These are phyloP conservation scores for Canna indica DNA, from an alignment of 176 grass and related monocot species.

Conservation along the genomic window DNA sequence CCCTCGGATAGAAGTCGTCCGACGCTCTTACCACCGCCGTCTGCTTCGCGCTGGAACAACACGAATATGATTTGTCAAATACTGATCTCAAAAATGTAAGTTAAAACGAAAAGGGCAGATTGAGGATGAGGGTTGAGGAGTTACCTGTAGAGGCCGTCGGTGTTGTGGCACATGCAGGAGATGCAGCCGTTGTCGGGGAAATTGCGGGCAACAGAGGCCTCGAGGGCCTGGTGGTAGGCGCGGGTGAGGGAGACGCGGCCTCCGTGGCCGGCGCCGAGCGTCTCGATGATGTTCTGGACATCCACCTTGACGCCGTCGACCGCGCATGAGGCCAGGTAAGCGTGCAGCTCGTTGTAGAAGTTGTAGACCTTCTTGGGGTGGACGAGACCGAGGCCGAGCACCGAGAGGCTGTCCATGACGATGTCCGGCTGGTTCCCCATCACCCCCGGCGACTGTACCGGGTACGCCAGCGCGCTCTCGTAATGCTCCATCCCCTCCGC, in stretches of 20 bases:
- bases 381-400: slow-evolving; percentile 56
- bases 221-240: slow-evolving; percentile 57
- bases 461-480: slow-evolving; percentile 53
- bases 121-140: too few species aligned
- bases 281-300: slow-evolving; percentile 85
- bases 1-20: slow-evolving; percentile 79
- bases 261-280: slow-evolving; percentile 56
- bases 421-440: slow-evolving; percentile 63
- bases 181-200: slow-evolving; percentile 80
- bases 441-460: slow-evolving; percentile 51
- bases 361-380: slow-evolving; percentile 26
- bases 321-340: slow-evolving; percentile 54
- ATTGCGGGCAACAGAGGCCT: slow-evolving; percentile 41
- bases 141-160: slow-evolving; percentile 58
- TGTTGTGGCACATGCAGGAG: slow-evolving; percentile 88
- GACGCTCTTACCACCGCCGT: slow-evolving; percentile 65
- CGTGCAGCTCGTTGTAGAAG: slow-evolving; percentile 73
- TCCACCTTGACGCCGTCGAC: slow-evolving; percentile 85
- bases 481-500: slow-evolving; percentile 36
- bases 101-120: too few species aligned
- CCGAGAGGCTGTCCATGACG: slow-evolving; percentile 55
- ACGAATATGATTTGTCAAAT: background rate
- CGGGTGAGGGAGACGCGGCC: slow-evolving; percentile 49
- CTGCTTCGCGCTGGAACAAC: slow-evolving; percentile 32
- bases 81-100: too few species aligned